Evolutionary conservation across 352 stramenopile species (phyloP).

Genomic region (Aphanomyces invadans): DNA sequence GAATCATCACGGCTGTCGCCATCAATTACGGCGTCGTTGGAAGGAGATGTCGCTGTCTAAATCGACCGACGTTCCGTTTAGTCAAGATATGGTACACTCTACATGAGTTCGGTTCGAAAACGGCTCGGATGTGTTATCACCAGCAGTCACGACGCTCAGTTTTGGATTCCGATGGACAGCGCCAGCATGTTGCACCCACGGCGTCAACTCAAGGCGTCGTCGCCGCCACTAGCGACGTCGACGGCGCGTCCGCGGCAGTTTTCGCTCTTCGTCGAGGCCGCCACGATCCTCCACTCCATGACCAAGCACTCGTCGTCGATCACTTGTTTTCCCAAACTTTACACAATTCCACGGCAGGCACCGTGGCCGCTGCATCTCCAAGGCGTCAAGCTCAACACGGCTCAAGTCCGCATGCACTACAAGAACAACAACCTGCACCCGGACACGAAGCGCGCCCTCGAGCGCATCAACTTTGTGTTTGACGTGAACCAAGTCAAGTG

Average conservation of each 20-base stretch:
- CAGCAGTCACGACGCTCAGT: neutral
- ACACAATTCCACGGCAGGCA: slow-evolving; percentile 8
- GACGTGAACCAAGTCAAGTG: slow-evolving; percentile 26
- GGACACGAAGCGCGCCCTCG: slow-evolving; percentile 5
- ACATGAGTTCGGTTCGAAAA: neutral
- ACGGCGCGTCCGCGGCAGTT: slow-evolving; percentile 1
- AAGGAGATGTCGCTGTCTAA: no score
- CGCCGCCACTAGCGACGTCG: neutral
- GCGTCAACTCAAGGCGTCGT: neutral
- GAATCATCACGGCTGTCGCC: no score
- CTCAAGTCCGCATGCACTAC: slow-evolving; percentile 25
- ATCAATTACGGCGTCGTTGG: no score
- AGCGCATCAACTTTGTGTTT: slow-evolving; percentile 25
- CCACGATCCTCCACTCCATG: slow-evolving; percentile 16
- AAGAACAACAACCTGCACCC: slow-evolving; percentile 21
- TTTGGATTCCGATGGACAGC: neutral
- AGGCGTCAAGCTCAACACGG: slow-evolving; percentile 22
- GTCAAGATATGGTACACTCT: neutral
- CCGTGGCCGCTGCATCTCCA: slow-evolving; percentile 17
- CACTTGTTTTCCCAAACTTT: slow-evolving; percentile 22
- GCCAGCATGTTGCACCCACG: neutral
- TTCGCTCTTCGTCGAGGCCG: slow-evolving; percentile 18
- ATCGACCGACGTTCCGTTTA: neutral
- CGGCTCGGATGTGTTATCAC: neutral
- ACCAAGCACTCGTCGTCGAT: neutral